Evolutionary conservation across 1,284 basidiomycete genomes (phyloP).

Genomic region (Apiotrichum veenhuisii): DNA sequence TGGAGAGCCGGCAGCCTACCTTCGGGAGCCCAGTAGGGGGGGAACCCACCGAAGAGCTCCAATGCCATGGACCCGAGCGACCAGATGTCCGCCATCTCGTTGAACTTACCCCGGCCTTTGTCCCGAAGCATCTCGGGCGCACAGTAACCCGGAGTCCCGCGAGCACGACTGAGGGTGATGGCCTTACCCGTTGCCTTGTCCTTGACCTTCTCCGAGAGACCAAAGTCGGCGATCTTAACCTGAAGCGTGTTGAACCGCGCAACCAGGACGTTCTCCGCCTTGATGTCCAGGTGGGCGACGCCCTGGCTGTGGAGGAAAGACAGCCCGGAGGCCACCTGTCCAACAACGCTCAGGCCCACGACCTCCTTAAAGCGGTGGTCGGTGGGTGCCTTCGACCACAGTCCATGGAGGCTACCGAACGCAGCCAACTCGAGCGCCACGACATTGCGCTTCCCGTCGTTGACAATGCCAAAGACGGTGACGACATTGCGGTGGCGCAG

Average conservation of each 20-base stretch:
- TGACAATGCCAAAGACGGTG: neutral
- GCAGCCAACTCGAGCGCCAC: neutral
- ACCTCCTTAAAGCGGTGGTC: neutral
- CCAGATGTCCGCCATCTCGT: neutral
- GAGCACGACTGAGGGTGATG: neutral
- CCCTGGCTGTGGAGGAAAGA: neutral
- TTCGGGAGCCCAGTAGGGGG: no score
- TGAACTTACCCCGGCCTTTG: neutral
- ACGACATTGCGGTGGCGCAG: neutral
- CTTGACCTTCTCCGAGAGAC: neutral
- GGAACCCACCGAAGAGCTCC: neutral
- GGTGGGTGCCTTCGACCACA: neutral
- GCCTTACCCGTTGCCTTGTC: neutral
- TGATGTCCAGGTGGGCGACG: neutral
- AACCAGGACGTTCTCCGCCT: slow-evolving; percentile 1
- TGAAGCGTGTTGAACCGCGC: neutral
- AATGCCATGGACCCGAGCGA: neutral
- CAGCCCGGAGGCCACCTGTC: neutral
- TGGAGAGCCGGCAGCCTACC: no score
- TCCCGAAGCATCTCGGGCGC: neutral
- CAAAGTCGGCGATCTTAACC: neutral
- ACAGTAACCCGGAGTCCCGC: neutral
- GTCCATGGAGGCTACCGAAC: neutral
- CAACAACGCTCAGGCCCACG: neutral
- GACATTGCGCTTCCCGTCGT: neutral